These are phyloP conservation scores for Teratosphaeria nubilosa DNA, from an alignment of 2,329 filamentous ascomycete genomes.

Conservation along the genomic window DNA sequence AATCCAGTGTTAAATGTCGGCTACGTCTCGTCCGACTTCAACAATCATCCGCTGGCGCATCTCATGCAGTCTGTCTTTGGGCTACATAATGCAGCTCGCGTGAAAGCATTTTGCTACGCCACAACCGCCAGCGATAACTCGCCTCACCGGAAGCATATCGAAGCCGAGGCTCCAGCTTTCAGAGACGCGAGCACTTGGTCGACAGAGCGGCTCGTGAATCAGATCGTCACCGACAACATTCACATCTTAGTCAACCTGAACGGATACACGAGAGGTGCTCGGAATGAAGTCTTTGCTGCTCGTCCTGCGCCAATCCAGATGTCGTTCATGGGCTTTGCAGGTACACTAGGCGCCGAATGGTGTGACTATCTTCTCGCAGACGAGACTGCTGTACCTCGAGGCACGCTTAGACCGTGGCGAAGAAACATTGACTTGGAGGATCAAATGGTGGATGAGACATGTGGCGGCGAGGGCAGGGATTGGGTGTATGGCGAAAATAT, in stretches of 20 bases:
- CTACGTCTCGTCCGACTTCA: conserved; percentile 97
- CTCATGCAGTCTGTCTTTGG: conserved; percentile 99
- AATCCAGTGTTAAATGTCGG: conserved; percentile 78
- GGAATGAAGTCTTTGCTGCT: conserved; percentile 94
- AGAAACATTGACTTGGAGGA: conserved; percentile 67
- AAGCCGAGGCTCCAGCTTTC: conserved; percentile 84
- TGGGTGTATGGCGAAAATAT: conserved; percentile 98
- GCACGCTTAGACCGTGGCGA: conserved; percentile 70
- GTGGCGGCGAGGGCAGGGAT: conserved; percentile 51
- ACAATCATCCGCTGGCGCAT: conserved; percentile 93
- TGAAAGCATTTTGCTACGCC: conserved; percentile 87
- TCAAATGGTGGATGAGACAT: conserved; percentile 51
- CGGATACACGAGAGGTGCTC: conserved; percentile 90
- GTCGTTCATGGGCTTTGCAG: conserved; percentile 99
- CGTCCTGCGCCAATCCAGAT: conserved; percentile 92
- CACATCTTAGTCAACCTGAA: conserved; percentile 97
- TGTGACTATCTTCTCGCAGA: conserved; percentile 96
- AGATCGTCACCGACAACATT: conserved; percentile 79
- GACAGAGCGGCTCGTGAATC: conserved; percentile 70
- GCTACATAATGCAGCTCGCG: conserved; percentile 62
- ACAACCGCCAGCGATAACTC: conserved; percentile 88
- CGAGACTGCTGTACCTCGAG: conserved; percentile 69
- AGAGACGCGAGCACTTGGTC: conserved; percentile 80
- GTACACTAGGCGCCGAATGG: conserved; percentile 93
- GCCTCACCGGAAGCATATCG: conserved; percentile 81